phyloP scores from a whole-genome alignment of 106 monocot species.

The Vanilla planifolia region DNA sequence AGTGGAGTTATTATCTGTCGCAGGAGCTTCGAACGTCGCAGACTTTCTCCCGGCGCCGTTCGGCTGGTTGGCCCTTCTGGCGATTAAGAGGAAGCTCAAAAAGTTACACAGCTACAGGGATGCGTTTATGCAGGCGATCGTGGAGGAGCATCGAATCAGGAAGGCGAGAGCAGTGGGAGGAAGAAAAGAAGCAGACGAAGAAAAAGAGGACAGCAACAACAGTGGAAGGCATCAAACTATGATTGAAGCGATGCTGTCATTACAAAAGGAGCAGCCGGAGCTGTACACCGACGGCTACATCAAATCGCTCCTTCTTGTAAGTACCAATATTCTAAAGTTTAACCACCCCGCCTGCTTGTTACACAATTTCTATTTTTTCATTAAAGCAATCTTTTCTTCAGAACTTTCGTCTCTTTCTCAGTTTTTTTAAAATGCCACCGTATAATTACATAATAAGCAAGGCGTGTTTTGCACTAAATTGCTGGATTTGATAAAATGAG shows the following conservation, averaged over 20 bases:
- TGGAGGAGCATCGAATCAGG: neutral
- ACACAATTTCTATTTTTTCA: too few species aligned
- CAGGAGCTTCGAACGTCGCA: constrained; percentile 2
- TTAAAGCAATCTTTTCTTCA: too few species aligned
- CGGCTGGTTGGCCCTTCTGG: neutral
- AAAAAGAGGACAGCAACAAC: neutral
- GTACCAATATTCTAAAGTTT: too few species aligned
- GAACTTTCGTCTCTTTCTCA: too few species aligned
- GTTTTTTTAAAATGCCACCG: too few species aligned
- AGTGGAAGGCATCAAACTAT: neutral
- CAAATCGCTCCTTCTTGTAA: neutral
- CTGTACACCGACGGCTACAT: neutral
- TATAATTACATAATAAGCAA: too few species aligned
- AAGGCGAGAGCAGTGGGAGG: neutral
- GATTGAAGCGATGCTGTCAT: neutral
- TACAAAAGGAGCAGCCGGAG: neutral
- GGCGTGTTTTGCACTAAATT: too few species aligned
- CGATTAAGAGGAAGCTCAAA: neutral
- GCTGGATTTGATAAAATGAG: neutral
- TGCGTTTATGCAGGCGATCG: constrained; percentile 2
- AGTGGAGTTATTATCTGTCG: neutral
- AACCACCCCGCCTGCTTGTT: too few species aligned
- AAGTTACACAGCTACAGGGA: neutral
- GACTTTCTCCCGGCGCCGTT: constrained; percentile 7
- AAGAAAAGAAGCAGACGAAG: neutral